A percentile compares a stretch with the other conserved stretches of the same genome.
These are phyloP conservation scores for Oldenlandia corymbosa DNA, from an alignment of 257 asterid species.

Conservation along the genomic window DNA sequence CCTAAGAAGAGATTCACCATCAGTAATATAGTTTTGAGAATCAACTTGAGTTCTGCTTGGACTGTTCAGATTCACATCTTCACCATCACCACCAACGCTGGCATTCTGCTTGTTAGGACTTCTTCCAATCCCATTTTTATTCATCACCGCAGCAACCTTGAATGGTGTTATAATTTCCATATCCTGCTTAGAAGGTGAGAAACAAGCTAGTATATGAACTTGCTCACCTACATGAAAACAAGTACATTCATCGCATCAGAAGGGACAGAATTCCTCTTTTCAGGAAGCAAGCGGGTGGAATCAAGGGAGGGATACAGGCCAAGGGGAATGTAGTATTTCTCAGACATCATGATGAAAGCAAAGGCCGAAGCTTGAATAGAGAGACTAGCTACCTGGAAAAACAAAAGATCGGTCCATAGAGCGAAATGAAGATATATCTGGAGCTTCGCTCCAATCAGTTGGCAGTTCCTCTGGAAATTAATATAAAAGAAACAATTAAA, in stretches of 20 bases:
- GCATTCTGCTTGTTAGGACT: slow-evolving; percentile 50
- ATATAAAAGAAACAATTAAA: slow-evolving; percentile 12
- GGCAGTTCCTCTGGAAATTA: slow-evolving; percentile 69
- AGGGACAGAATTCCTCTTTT: not conserved
- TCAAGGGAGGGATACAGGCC: not conserved
- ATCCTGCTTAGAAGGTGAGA: slow-evolving; percentile 85
- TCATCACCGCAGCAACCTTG: slow-evolving; percentile 91
- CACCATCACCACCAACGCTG: slow-evolving; percentile 32
- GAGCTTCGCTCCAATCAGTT: slow-evolving; percentile 73
- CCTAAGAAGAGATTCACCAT: slow-evolving; percentile 85
- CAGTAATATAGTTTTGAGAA: slow-evolving; percentile 41
- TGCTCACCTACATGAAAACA: slow-evolving; percentile 59
- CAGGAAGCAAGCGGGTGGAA: not conserved
- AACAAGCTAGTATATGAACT: slow-evolving; percentile 72
- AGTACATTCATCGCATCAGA: not conserved
- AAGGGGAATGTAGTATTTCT: slow-evolving; percentile 1
- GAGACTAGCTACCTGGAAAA: slow-evolving; percentile 65
- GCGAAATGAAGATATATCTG: slow-evolving; percentile 62
- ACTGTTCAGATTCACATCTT: slow-evolving; percentile 34
- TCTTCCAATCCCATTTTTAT: slow-evolving; percentile 59
- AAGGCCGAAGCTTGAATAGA: slow-evolving; percentile 3
- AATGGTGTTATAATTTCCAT: slow-evolving; percentile 92
- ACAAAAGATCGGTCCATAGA: slow-evolving; percentile 82
- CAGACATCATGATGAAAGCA: slow-evolving; percentile 10
- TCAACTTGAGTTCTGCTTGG: slow-evolving; percentile 29